Base-by-base conservation (phyloP, 2,329 filamentous ascomycete species). In the Fusarium sp. region DNA sequence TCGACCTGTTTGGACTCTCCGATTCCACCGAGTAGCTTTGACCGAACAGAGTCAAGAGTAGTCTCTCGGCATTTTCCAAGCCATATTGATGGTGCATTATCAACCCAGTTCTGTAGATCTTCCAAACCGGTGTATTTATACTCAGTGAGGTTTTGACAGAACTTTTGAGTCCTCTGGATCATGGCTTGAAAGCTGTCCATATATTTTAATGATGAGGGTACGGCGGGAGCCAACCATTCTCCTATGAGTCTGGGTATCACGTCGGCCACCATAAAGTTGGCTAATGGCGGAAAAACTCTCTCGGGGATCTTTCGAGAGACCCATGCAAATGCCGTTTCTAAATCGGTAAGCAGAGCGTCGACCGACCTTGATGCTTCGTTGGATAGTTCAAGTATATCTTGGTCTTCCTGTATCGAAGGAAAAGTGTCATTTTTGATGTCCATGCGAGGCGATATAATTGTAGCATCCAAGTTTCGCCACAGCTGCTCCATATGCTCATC, bases 81-180 rank as follows among this genome's bases (percentile, higher is more conserved):
- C 96, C 96, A 99, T 27, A 94, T 90, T 61, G 89, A 89, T 0
- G 94, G 92, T 2, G 93, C 92, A 66, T 91, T 90, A 43, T 90
- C 88, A 0, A 93, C 90, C 95, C 96, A 99, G 25, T 93, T 89
- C 46, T 88, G 85, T 40, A 99, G 81, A 32, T 91, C 87, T 16
- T 85, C 82, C 49, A 87, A 83, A 7, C 86, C 86, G 18, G 85
- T 84, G 85, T 93, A 95, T 0, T 87, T 85, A 20, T 90, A 82
- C 10, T 82, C 80, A 38, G 88, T 84, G 10, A 98, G 80, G 2
- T 84, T 84, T 9, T 84, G 80, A 56, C 91, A 91, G 74, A 98
- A 92, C 1, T 81, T 78, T 27, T 84, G 83, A 1, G 93, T 88
- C 44, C 87, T 83, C 41, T 87, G 84, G n/a, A 97, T 86, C 9